Evolutionary conservation across 768 basidiomycete genomes (phyloP).

Genomic region (Nidula microcarpa): DNA sequence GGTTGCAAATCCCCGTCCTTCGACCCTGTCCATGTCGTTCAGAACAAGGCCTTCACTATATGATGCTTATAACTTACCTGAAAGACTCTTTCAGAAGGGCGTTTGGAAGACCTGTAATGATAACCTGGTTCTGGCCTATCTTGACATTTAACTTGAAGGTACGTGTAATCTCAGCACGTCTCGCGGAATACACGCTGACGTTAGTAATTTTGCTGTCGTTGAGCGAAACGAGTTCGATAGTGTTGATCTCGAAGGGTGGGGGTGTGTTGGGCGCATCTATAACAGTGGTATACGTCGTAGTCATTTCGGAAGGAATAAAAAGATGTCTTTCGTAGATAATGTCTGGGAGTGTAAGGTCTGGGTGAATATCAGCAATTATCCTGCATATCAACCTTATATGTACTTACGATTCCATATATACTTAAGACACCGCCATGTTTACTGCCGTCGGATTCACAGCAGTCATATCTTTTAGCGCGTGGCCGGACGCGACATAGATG

Average conservation of each 20-base stretch:
- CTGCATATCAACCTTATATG: too few relatives aligned
- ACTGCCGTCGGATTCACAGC: too few relatives aligned
- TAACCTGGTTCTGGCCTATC: conserved; percentile 37
- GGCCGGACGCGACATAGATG: too few relatives aligned
- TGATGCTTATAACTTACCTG: conserved; percentile 20
- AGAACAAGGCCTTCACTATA: neutral
- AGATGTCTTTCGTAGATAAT: too few relatives aligned
- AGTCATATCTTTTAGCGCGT: too few relatives aligned
- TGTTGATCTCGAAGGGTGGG: neutral
- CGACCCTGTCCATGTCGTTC: conserved; percentile 24
- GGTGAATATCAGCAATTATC: too few relatives aligned
- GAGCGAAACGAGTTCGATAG: conserved; percentile 24
- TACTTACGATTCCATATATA: too few relatives aligned
- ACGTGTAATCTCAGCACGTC: conserved; percentile 38
- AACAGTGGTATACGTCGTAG: too few relatives aligned
- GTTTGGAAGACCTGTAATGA: conserved; percentile 31
- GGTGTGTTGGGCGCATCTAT: too few relatives aligned
- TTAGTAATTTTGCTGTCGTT: conserved; percentile 31
- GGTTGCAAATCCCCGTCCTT: conserved; percentile 39
- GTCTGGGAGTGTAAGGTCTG: too few relatives aligned
- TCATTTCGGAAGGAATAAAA: too few relatives aligned
- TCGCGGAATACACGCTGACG: conserved; percentile 34
- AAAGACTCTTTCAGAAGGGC: conserved; percentile 35
- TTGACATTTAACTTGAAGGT: conserved; percentile 32
- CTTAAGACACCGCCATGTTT: too few relatives aligned